phyloP scores from a whole-genome alignment of 768 basidiomycete genomes.

The Suillus paluster region DNA sequence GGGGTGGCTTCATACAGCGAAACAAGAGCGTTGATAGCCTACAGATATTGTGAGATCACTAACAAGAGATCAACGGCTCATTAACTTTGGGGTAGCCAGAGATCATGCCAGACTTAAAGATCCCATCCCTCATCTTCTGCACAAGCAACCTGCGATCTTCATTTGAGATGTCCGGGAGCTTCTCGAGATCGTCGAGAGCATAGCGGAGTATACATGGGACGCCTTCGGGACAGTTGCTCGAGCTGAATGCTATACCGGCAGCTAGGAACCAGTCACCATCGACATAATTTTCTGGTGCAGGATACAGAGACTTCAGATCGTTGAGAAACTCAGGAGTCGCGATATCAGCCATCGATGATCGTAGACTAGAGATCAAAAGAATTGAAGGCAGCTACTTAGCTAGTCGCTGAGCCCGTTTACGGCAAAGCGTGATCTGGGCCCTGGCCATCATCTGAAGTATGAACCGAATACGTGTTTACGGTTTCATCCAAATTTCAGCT shows the following conservation, averaged over 20 bases:
- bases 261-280: slow-evolving; percentile 64
- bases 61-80: neutral
- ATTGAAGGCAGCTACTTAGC: too few relatives aligned
- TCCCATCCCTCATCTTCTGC: slow-evolving; percentile 60
- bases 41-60: slow-evolving; percentile 6
- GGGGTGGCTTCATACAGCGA: slow-evolving; percentile 57
- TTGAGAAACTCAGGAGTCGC: slow-evolving; percentile 48
- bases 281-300: slow-evolving; percentile 30
- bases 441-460: too few relatives aligned
- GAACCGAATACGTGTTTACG: too few relatives aligned
- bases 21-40: slow-evolving; percentile 64
- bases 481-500: too few relatives aligned
- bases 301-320: slow-evolving; percentile 51
- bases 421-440: too few relatives aligned
- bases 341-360: slow-evolving; percentile 35
- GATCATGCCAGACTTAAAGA: slow-evolving; percentile 64
- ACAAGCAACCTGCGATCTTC: slow-evolving; percentile 49
- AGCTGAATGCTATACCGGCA: slow-evolving; percentile 58
- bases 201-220: slow-evolving; percentile 59
- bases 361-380: too few relatives aligned
- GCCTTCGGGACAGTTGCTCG: slow-evolving; percentile 61
- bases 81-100: slow-evolving; percentile 61
- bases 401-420: neutral
- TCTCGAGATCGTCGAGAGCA: slow-evolving; percentile 49
- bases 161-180: slow-evolving; percentile 24